Conservation (phyloP, 345 rosid species). For the Ceriops decandra region DNA sequence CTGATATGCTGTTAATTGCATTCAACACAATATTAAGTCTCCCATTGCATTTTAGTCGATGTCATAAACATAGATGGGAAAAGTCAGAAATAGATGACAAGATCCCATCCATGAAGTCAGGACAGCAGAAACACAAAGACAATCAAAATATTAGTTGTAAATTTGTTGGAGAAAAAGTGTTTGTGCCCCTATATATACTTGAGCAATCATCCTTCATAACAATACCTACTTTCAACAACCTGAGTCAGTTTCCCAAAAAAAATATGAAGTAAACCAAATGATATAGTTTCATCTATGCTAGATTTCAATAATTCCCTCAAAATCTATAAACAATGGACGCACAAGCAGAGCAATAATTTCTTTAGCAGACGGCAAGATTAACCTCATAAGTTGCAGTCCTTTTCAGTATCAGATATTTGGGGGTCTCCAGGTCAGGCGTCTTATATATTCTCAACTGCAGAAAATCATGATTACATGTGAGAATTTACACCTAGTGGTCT, state of each 20-base stretch:
- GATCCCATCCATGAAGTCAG: too few species aligned
- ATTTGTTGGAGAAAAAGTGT: too few species aligned
- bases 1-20: not conserved
- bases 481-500: conserved; percentile 1
- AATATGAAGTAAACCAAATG: not conserved
- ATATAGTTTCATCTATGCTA: not conserved
- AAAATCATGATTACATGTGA: not conserved
- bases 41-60: too few species aligned
- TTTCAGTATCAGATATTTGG: conserved; percentile 65
- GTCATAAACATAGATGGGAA: too few species aligned
- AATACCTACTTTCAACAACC: not conserved
- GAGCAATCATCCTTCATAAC: not conserved
- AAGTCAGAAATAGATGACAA: too few species aligned
- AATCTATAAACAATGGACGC: not conserved
- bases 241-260: not conserved
- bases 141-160: too few species aligned
- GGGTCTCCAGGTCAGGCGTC: conserved; percentile 78
- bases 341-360: not conserved
- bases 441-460: conserved; percentile 62
- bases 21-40: not conserved
- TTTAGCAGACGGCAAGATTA: conserved; percentile 1
- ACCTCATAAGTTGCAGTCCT: conserved; percentile 81
- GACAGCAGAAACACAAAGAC: too few species aligned
- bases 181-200: too few species aligned
- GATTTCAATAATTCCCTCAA: not conserved